These are phyloP conservation scores for Hymenoscyphus albidus DNA, from an alignment of 2,329 filamentous ascomycete genomes.

Conservation along the genomic window DNA sequence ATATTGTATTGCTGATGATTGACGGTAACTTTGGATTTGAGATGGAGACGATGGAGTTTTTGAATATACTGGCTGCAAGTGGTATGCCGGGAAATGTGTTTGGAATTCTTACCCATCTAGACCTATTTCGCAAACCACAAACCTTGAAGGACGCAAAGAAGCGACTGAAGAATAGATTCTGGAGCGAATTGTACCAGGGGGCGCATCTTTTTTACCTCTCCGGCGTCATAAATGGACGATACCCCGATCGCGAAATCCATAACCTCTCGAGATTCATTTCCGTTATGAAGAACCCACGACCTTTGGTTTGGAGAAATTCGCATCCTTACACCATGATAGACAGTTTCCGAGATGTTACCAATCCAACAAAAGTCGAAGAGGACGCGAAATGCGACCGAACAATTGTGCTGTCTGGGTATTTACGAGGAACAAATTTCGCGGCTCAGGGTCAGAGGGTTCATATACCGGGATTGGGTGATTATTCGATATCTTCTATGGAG, in stretches of 20 bases:
- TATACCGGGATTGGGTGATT: constrained; percentile 87
- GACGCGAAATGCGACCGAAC: constrained; percentile 87
- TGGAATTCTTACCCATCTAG: constrained; percentile 91
- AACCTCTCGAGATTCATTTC: constrained; percentile 93
- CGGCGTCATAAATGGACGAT: constrained; percentile 92
- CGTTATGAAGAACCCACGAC: constrained; percentile 98
- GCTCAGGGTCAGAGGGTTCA: constrained; percentile 83
- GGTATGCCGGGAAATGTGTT: constrained; percentile 99
- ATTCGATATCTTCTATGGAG: constrained; percentile 79
- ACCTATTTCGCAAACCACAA: constrained; percentile 91
- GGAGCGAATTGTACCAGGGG: constrained; percentile 95
- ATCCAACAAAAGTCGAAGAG: constrained; percentile 85
- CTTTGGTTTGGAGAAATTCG: constrained; percentile 93
- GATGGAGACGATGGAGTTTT: constrained; percentile 99
- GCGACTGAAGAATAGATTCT: constrained; percentile 88
- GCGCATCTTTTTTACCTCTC: constrained; percentile 97
- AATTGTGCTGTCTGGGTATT: constrained; percentile 86
- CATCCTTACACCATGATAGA: constrained; percentile 94
- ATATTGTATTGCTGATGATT: constrained; percentile 96
- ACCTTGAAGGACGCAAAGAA: constrained; percentile 93
- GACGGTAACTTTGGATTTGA: constrained; percentile 98
- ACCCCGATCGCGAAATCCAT: constrained; percentile 93
- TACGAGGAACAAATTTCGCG: constrained; percentile 91
- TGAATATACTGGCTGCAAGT: constrained; percentile 87
- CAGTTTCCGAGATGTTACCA: constrained; percentile 91